Conservation (phyloP, 495 filamentous ascomycete genomes). For the Opeltia flavorubescens region DNA sequence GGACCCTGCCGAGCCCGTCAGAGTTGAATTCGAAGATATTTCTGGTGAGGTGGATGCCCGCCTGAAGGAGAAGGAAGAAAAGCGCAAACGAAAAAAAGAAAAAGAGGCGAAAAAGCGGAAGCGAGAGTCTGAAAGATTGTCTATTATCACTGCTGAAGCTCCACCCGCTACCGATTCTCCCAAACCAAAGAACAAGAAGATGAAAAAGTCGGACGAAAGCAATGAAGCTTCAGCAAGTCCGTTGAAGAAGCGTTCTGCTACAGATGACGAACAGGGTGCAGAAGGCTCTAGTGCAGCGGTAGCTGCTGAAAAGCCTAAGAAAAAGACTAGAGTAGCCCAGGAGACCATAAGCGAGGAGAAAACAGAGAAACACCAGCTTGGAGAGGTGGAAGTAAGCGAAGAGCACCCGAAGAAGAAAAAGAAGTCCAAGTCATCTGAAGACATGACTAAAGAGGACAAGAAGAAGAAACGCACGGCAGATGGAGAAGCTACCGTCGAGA, state of each 20-base stretch:
- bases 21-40: conserved; percentile 23
- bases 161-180: neutral
- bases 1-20: neutral
- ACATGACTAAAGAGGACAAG: no score
- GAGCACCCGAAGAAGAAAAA: no score
- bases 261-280: neutral
- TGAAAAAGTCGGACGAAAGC: conserved; percentile 5
- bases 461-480: no score
- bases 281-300: neutral
- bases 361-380: no score
- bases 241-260: neutral
- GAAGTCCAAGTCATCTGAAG: no score
- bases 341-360: no score
- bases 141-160: neutral
- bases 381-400: no score
- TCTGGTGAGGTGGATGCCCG: conserved; percentile 22
- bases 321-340: neutral
- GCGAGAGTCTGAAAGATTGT: neutral
- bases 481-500: no score
- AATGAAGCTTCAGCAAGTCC: neutral
- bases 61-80: conserved; percentile 22
- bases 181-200: conserved; percentile 13
- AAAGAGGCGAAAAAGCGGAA: conserved; percentile 24
- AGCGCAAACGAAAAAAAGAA: conserved; percentile 15
- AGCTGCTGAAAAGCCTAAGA: conserved; percentile 1